phyloP scores from a whole-genome alignment of 306 rosid genomes.

The Notholithocarpus densiflorus region DNA sequence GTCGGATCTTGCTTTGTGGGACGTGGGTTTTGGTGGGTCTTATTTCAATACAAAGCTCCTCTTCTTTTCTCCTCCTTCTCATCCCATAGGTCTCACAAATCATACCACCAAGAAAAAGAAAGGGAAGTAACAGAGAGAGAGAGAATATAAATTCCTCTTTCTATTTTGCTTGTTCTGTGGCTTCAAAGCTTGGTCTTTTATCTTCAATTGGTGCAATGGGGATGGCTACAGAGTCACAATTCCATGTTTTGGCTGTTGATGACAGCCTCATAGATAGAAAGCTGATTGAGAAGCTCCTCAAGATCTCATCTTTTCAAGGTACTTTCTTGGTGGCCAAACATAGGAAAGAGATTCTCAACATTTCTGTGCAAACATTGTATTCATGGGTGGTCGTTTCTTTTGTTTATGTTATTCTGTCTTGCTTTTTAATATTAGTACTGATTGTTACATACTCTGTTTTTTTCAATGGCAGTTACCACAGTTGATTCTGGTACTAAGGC shows the following conservation, averaged over 20 bases:
- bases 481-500: conserved; percentile 99
- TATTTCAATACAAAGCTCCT: conserved; percentile 48
- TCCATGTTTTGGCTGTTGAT: conserved; percentile 92
- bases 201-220: conserved; percentile 56
- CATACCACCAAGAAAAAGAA: not conserved
- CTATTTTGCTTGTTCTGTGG: not conserved
- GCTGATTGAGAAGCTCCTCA: conserved; percentile 80
- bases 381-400: not conserved
- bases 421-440: not conserved
- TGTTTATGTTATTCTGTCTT: not conserved
- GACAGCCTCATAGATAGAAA: conserved; percentile 83
- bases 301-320: conserved; percentile 89
- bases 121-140: not conserved
- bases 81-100: not conserved
- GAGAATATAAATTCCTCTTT: not conserved
- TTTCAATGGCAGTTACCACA: conserved; percentile 65
- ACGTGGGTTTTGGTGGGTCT: conserved; percentile 72
- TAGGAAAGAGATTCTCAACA: not conserved
- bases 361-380: not conserved
- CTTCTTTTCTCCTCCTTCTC: conserved; percentile 20
- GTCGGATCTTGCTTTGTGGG: conserved; percentile 98
- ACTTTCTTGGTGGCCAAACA: not conserved
- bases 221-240: conserved; percentile 70
- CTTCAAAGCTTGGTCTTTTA: conserved; percentile 4
- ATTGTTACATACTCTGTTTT: conserved; percentile 1